These are phyloP conservation scores for Tubosaeta sp. DNA, from an alignment of 768 basidiomycete species.

Conservation along the genomic window DNA sequence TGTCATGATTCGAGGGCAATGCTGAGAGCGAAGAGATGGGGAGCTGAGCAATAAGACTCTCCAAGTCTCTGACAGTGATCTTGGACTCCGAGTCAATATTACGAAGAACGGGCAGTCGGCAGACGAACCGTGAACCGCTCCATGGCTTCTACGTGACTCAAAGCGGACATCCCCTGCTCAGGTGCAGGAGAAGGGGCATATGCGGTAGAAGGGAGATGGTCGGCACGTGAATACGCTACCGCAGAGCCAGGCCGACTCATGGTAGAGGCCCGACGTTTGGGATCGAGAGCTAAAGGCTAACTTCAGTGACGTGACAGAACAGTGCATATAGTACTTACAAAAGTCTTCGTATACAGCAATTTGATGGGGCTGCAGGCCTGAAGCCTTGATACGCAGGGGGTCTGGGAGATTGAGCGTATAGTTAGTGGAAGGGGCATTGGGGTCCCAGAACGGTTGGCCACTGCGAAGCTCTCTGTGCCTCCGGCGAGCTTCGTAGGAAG, in stretches of 20 bases:
- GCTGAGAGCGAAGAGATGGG: constrained; percentile 64
- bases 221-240: constrained; percentile 55
- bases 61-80: constrained; percentile 55
- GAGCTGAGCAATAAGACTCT: constrained; percentile 74
- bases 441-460: constrained; percentile 87
- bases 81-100: constrained; percentile 8
- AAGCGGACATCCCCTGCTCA: constrained; percentile 45
- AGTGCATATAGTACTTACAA: constrained; percentile 38
- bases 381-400: constrained; percentile 77
- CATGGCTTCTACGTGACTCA: constrained; percentile 79
- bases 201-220: constrained; percentile 38
- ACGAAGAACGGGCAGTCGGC: neutral
- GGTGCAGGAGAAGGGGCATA: constrained; percentile 63
- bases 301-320: constrained; percentile 12
- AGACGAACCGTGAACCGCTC: constrained; percentile 75
- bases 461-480: constrained; percentile 81
- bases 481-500: constrained; percentile 78
- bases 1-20: constrained; percentile 79
- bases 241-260: constrained; percentile 69
- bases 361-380: constrained; percentile 79
- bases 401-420: constrained; percentile 79
- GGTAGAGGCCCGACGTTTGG: constrained; percentile 46
- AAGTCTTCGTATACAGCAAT: constrained; percentile 95
- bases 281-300: constrained; percentile 42
- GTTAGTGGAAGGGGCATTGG: constrained; percentile 62